Percentiles rank a stretch among this genome's conserved stretches.
Evolutionary conservation across 2,329 filamentous ascomycete genomes (phyloP).

Genomic region (Calonectria pseudoturangicola): DNA sequence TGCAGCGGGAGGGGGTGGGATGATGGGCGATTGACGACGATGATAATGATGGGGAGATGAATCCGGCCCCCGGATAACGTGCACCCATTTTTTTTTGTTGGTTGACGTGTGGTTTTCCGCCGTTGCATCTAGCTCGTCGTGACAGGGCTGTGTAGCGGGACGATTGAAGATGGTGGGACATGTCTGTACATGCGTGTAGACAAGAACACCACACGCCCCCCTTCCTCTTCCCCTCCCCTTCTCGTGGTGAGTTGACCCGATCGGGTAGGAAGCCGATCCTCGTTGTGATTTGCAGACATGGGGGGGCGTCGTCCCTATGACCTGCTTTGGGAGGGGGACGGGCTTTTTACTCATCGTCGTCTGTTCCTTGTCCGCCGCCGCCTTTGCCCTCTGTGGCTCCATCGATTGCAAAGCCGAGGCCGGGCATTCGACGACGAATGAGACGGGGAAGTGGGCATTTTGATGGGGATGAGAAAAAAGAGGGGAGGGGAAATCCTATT

Average conservation of each 20-base stretch:
- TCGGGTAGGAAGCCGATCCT: background rate
- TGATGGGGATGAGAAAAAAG: conserved; percentile 7
- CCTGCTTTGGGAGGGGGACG: too few species aligned
- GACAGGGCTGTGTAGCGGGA: conserved; percentile 1
- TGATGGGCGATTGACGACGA: background rate
- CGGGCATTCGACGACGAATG: conserved; percentile 49
- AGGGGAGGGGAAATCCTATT: background rate
- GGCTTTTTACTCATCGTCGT: too few species aligned
- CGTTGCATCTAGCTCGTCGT: background rate
- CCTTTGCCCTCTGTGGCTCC: conserved; percentile 16
- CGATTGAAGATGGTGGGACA: background rate
- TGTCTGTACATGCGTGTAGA: background rate
- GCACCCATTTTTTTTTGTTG: background rate
- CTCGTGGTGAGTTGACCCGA: background rate
- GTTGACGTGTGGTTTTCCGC: conserved; percentile 7
- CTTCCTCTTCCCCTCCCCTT: background rate
- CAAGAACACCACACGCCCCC: background rate
- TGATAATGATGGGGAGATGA: background rate
- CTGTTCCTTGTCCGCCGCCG: background rate
- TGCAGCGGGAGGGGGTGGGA: background rate
- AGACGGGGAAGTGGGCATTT: conserved; percentile 30
- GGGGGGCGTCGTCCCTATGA: background rate
- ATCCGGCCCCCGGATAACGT: background rate
- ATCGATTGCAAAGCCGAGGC: conserved; percentile 52
- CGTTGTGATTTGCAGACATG: conserved; percentile 19